Conservation (phyloP, 1,284 basidiomycete genomes). For the Lignosus rhinocerotis region DNA sequence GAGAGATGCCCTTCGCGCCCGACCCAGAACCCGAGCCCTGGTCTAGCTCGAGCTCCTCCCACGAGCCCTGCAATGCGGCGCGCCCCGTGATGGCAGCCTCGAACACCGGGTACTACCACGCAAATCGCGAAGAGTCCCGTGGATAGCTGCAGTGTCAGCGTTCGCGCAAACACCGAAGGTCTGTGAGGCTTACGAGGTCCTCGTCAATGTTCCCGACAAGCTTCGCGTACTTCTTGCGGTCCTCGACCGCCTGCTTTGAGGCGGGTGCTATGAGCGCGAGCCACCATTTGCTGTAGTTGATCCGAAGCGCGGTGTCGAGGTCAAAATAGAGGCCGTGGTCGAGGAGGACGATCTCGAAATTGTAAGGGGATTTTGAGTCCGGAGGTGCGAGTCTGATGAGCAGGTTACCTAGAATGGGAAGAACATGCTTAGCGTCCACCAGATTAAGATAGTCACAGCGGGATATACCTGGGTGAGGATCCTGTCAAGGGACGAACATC, state of each 20-base stretch:
- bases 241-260: constrained; percentile 60
- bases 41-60: constrained; percentile 40
- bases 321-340: constrained; percentile 96
- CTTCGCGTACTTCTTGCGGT: constrained; percentile 83
- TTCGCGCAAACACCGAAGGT: background rate
- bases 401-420: constrained; percentile 68
- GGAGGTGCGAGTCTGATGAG: constrained; percentile 78
- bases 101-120: constrained; percentile 72
- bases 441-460: background rate
- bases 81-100: constrained; percentile 87
- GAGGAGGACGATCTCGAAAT: constrained; percentile 91
- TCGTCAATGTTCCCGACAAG: constrained; percentile 88
- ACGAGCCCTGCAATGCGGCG: constrained; percentile 60
- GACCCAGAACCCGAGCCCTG: background rate
- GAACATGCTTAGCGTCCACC: too few relatives aligned
- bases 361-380: constrained; percentile 77
- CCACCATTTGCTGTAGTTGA: constrained; percentile 85
- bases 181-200: constrained; percentile 62
- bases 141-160: background rate
- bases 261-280: constrained; percentile 79
- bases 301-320: constrained; percentile 73
- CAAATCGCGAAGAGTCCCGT: background rate
- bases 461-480: constrained; percentile 65
- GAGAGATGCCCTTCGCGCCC: constrained; percentile 40
- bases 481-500: constrained; percentile 41